Evolutionary conservation across 768 basidiomycete genomes (phyloP).

Genomic region (Phylloporus sp.): DNA sequence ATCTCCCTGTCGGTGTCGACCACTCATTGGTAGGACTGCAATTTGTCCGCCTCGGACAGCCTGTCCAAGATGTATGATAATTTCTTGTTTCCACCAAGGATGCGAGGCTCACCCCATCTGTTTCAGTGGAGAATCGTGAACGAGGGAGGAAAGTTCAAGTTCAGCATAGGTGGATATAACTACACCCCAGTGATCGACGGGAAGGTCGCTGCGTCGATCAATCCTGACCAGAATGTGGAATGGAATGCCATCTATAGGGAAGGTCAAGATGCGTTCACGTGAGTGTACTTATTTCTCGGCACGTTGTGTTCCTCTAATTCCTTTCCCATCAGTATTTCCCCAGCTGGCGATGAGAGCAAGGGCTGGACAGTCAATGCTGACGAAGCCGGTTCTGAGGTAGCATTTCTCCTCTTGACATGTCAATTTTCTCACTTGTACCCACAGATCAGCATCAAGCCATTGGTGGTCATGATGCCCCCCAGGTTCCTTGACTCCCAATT

Average conservation of each 20-base stretch:
- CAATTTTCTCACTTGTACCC: not conserved
- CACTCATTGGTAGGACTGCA: not conserved
- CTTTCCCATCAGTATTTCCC: not conserved
- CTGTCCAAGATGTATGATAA: not conserved
- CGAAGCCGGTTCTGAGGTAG: not conserved
- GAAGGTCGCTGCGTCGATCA: not conserved
- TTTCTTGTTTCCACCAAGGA: not conserved
- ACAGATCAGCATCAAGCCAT: not conserved
- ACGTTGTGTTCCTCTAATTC: not conserved
- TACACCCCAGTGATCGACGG: not conserved
- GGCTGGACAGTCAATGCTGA: not conserved
- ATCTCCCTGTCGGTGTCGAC: not conserved
- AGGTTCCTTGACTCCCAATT: not conserved
- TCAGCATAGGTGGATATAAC: not conserved
- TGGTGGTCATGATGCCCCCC: not conserved
- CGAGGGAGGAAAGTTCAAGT: not conserved
- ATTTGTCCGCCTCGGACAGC: not conserved
- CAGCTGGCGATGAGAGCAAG: not conserved
- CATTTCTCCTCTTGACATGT: not conserved
- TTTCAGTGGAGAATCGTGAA: not conserved
- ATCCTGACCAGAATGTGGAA: not conserved
- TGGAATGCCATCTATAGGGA: not conserved
- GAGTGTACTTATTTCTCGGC: not conserved
- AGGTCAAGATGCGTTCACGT: not conserved
- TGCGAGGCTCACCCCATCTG: not conserved